These are phyloP conservation scores for Cryphonectria japonica DNA, from an alignment of 2,329 filamentous ascomycete genomes.

Conservation along the genomic window DNA sequence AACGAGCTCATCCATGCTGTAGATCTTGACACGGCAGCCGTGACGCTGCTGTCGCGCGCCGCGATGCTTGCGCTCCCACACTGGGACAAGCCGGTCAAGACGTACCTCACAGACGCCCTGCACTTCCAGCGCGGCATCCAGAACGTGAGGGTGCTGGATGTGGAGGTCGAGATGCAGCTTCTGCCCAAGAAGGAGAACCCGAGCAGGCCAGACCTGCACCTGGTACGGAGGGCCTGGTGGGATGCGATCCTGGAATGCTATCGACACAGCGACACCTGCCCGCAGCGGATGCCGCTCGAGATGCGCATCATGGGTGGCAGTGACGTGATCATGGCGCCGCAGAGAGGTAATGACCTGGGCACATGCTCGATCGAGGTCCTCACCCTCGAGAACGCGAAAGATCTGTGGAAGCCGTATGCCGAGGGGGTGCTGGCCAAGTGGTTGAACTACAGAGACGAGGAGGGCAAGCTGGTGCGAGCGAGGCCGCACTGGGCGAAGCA, in stretches of 20 bases:
- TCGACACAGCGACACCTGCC: slow-evolving; percentile 38
- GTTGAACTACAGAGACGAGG: slow-evolving; percentile 42
- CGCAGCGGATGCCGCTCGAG: slow-evolving; percentile 49
- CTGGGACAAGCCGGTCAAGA: slow-evolving; percentile 41
- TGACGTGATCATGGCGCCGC: slow-evolving; percentile 49
- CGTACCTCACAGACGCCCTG: slow-evolving; percentile 47
- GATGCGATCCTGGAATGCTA: slow-evolving; percentile 52
- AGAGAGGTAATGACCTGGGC: slow-evolving; percentile 45
- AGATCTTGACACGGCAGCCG: slow-evolving; percentile 29
- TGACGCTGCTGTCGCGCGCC: slow-evolving; percentile 40
- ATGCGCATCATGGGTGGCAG: slow-evolving; percentile 49
- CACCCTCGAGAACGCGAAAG: slow-evolving; percentile 44
- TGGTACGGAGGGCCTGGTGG: slow-evolving; percentile 54
- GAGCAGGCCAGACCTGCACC: slow-evolving; percentile 44
- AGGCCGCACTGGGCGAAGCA: slow-evolving; percentile 54
- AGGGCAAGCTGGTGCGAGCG: slow-evolving; percentile 40
- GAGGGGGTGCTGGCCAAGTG: slow-evolving; percentile 48
- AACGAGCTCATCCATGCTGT: slow-evolving; percentile 37
- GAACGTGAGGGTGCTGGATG: slow-evolving; percentile 50
- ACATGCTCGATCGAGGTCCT: slow-evolving; percentile 49
- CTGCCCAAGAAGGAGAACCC: slow-evolving; percentile 38
- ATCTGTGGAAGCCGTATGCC: slow-evolving; percentile 45
- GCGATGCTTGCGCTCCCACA: slow-evolving; percentile 39
- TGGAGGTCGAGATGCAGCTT: slow-evolving; percentile 50
- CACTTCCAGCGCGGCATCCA: slow-evolving; percentile 53